Base-by-base conservation (phyloP, 148 eudicot species). In the Amaranthus cruentus region DNA sequence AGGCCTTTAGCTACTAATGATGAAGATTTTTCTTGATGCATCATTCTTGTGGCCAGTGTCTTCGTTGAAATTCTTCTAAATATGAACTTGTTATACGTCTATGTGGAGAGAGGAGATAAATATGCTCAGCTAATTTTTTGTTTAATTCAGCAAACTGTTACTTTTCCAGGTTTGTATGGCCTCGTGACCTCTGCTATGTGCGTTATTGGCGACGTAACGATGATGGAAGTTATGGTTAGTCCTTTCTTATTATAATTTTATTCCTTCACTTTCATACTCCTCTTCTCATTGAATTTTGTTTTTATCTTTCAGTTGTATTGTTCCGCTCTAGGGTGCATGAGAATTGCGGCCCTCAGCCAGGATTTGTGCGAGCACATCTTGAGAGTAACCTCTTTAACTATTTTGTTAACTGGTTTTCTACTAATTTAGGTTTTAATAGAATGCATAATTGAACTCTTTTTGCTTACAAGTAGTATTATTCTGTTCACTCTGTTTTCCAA, bases 121-220 rank as follows among this genome's bases (percentile, higher is more conserved):
- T 46, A 6, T 47, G 8, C 18, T 58, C 18, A 13, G 28, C 51
- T 3, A 51, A 56, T 44, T 59, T 58, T 28, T 28, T 9, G 48
- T 38, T 57, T 43, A 49, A 21, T 49, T 60, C 10, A 18, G 21
- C 4, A 42, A 60, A 69, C 51, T 70, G 55, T 69, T 64, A 15
- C 69, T 66, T 62, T 69, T 75, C 63, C 85, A 95, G 99, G 91
- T 81, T 92, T 81, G 92, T 92, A 28, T 95, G 99, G 99, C 99
- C 99, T 10, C 97, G 99, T 68, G 99, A 95, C 81, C 96, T 95
- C 73, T 95, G 99, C 78, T 95, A 95, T 82, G 93, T 95, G 73
- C 94, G 99, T 46, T 95, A 95, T 75, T 95, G 99, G 99, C 99
- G 99, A 71, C 96, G 99, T 64, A 95, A 95, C 87, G 99, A 95